phyloP scores from a whole-genome alignment of 2,329 filamentous ascomycete genomes.

The Ophiostoma sp. region DNA sequence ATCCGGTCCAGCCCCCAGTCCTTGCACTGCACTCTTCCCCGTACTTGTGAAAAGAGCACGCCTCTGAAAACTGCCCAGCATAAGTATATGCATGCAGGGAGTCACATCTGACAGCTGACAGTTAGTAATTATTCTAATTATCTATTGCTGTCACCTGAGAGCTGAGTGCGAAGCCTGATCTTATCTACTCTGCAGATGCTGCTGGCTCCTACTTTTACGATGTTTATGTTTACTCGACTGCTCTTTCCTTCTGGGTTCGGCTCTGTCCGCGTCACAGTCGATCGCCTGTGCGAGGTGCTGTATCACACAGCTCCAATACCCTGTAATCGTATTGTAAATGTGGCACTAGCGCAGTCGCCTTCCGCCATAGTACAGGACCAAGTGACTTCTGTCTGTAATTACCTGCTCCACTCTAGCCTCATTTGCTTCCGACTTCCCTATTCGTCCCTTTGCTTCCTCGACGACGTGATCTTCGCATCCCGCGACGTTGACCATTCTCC shows the following conservation, averaged over 20 bases:
- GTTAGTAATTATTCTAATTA: background rate
- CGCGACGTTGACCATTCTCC: background rate
- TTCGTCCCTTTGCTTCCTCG: background rate
- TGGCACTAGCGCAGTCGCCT: background rate
- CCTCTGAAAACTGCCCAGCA: background rate
- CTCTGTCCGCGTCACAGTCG: background rate
- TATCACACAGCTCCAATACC: too few relatives aligned
- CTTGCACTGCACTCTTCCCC: background rate
- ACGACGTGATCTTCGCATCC: slow-evolving; percentile 20
- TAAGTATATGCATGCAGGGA: background rate
- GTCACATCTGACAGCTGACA: background rate
- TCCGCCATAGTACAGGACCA: background rate
- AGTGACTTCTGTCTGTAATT: slow-evolving; percentile 8
- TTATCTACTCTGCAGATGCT: background rate
- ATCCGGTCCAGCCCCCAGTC: background rate
- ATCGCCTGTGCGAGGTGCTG: background rate
- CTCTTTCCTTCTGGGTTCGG: background rate
- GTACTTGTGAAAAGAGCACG: background rate
- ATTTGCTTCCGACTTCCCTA: background rate
- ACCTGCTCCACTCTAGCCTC: slow-evolving; percentile 8
- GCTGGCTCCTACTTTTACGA: background rate
- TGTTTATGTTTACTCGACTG: background rate
- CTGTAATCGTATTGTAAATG: background rate
- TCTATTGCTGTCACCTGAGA: too few relatives aligned
- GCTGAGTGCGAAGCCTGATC: background rate